Evolutionary conservation across 805 yeast genomes (phyloP).

Genomic region (Zygoascus flipseniorum): DNA sequence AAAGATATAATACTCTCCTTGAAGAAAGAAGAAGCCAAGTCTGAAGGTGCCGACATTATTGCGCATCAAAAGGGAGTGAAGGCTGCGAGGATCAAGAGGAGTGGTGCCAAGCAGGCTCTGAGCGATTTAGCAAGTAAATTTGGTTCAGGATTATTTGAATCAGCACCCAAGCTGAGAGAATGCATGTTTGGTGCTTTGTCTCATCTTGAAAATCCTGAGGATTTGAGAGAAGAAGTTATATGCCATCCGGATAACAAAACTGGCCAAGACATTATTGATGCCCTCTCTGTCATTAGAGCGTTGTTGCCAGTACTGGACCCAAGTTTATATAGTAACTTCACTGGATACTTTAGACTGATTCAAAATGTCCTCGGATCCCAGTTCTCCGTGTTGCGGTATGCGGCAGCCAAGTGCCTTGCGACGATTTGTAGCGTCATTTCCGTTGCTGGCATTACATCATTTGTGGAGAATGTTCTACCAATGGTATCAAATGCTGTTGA

Average conservation of each 20-base stretch:
- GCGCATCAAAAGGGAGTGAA: conserved; percentile 55
- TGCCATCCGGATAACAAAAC: conserved; percentile 31
- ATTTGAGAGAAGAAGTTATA: conserved; percentile 20
- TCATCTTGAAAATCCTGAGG: conserved; percentile 27
- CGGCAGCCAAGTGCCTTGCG: conserved; percentile 85
- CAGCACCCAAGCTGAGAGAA: conserved; percentile 57
- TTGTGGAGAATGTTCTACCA: conserved; percentile 74
- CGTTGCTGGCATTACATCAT: conserved; percentile 60
- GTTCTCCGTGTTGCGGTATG: conserved; percentile 79
- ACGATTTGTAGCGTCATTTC: conserved; percentile 65
- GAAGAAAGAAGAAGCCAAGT: conserved; percentile 63
- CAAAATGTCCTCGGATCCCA: conserved; percentile 50
- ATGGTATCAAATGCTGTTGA: conserved; percentile 69
- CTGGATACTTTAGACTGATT: conserved; percentile 48
- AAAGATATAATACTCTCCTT: conserved; percentile 59
- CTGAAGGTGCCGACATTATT: conserved; percentile 53
- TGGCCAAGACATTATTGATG: conserved; percentile 81
- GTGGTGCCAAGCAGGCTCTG: conserved; percentile 72
- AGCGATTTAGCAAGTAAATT: conserved; percentile 48
- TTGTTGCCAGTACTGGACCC: conserved; percentile 53
- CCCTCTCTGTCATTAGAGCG: conserved; percentile 73
- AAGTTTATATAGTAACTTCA: conserved; percentile 37
- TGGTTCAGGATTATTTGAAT: conserved; percentile 45
- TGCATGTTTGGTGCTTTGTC: conserved; percentile 60
- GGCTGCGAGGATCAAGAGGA: conserved; percentile 71